Conservation (phyloP, 805 yeast species). For the Lachancea meyersii region DNA sequence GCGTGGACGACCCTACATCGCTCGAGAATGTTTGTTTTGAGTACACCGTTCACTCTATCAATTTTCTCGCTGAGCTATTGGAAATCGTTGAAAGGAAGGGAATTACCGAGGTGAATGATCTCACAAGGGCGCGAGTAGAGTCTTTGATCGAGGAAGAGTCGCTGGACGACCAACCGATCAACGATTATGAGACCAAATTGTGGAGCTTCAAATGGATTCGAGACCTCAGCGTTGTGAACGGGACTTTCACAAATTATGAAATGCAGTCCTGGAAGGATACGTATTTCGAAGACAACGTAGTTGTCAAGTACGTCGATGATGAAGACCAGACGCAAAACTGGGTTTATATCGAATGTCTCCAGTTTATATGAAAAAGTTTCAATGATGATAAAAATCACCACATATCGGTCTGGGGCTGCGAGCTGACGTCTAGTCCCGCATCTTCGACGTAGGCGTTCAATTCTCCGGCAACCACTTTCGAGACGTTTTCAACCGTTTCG, state of each 20-base stretch:
- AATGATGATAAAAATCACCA: not conserved
- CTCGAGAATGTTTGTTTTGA: slow-evolving; percentile 6
- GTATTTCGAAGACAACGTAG: slow-evolving; percentile 44
- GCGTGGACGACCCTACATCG: not conserved
- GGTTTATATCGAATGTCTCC: slow-evolving; percentile 22
- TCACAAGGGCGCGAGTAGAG: slow-evolving; percentile 38
- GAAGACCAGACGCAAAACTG: slow-evolving; percentile 21
- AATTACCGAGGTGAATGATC: slow-evolving; percentile 37
- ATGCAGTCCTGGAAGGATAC: slow-evolving; percentile 49
- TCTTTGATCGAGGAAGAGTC: slow-evolving; percentile 23
- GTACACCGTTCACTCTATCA: slow-evolving; percentile 28
- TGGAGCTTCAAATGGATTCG: slow-evolving; percentile 43
- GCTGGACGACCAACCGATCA: slow-evolving; percentile 17
- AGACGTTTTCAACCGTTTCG: slow-evolving; percentile 33
- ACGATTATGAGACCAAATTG: slow-evolving; percentile 20
- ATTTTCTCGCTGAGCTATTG: slow-evolving; percentile 39
- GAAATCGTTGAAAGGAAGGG: slow-evolving; percentile 39
- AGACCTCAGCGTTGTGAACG: slow-evolving; percentile 34
- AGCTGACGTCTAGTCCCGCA: slow-evolving; percentile 10
- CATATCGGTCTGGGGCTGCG: slow-evolving; percentile 3
- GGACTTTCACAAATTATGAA: slow-evolving; percentile 46
- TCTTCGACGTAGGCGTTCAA: slow-evolving; percentile 29
- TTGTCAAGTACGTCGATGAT: slow-evolving; percentile 33
- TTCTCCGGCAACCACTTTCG: slow-evolving; percentile 29
- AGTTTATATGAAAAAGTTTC: slow-evolving; percentile 17